phyloP scores from a whole-genome alignment of 75 land plant genomes.

The Sequoia sempervirens region DNA sequence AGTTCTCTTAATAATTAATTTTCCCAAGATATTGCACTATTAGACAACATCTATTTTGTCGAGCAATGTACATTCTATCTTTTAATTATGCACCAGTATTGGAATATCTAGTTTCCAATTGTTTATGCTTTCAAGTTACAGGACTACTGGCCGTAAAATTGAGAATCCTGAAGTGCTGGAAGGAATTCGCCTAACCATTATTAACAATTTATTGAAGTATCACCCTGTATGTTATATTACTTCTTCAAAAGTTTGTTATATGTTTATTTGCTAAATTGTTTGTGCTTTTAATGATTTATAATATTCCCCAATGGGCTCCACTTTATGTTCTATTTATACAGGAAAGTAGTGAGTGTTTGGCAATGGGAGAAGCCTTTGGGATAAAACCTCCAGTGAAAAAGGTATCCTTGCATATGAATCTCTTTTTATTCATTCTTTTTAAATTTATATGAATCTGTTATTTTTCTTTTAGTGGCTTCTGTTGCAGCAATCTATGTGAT shows the following conservation, averaged over 20 bases:
- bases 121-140: conserved; percentile 6
- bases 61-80: background rate
- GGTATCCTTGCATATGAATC: conserved; percentile 17
- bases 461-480: background rate
- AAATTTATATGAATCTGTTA: background rate
- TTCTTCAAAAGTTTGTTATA: background rate
- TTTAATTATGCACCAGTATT: background rate
- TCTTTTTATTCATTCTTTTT: background rate
- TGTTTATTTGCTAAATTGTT: background rate
- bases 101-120: background rate
- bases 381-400: conserved; percentile 70
- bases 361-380: conserved; percentile 98
- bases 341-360: conserved; percentile 94
- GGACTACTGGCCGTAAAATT: conserved; percentile 78
- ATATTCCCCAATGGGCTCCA: background rate
- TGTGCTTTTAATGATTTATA: background rate
- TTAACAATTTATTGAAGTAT: conserved; percentile 84
- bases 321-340: conserved; percentile 11
- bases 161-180: conserved; percentile 94
- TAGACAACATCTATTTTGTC: background rate
- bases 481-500: background rate
- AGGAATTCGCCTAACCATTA: conserved; percentile 83
- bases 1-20: background rate
- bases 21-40: background rate
- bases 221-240: conserved; percentile 70